A percentile compares a stretch with the other conserved stretches of the same genome.
phyloP scores from a whole-genome alignment of 768 basidiomycete species.

The Calocybe indica region DNA sequence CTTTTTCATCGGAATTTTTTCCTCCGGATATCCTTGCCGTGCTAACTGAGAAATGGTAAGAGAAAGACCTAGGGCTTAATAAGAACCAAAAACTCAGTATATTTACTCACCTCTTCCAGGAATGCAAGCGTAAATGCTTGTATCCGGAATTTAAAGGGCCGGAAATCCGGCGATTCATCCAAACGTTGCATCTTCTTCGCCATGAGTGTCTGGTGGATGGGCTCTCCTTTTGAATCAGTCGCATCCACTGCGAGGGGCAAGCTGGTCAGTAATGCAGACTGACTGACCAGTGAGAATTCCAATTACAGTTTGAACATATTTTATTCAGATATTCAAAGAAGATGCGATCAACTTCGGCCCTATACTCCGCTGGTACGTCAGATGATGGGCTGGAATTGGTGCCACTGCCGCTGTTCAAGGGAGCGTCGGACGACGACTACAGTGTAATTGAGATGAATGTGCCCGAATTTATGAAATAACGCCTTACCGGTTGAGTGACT shows the following conservation, averaged over 20 bases:
- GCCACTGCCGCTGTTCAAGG: conserved; percentile 15
- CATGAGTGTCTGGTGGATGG: conserved; percentile 97
- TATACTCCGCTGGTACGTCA: conserved; percentile 78
- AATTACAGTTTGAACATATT: conserved; percentile 80
- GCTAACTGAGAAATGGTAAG: conserved; percentile 53
- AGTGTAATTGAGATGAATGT: conserved; percentile 1
- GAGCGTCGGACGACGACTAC: conserved; percentile 25
- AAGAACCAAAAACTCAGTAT: background rate
- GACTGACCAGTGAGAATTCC: conserved; percentile 23
- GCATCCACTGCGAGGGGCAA: conserved; percentile 64
- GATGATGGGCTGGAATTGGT: conserved; percentile 9
- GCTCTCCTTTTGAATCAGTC: conserved; percentile 91
- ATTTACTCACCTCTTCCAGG: conserved; percentile 69
- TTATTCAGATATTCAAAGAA: conserved; percentile 87
- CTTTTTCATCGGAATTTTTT: conserved; percentile 96
- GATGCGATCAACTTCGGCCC: conserved; percentile 78
- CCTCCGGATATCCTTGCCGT: conserved; percentile 82
- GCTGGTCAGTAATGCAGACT: conserved; percentile 14
- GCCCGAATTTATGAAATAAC: background rate
- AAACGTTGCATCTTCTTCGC: conserved; percentile 97
- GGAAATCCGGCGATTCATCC: conserved; percentile 93
- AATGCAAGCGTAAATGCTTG: conserved; percentile 97
- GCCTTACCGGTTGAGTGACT: conserved; percentile 11
- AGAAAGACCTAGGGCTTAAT: background rate
- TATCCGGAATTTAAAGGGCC: conserved; percentile 98